Evolutionary conservation across 495 filamentous ascomycete species (phyloP).

Genomic region (Tuber borchii): DNA sequence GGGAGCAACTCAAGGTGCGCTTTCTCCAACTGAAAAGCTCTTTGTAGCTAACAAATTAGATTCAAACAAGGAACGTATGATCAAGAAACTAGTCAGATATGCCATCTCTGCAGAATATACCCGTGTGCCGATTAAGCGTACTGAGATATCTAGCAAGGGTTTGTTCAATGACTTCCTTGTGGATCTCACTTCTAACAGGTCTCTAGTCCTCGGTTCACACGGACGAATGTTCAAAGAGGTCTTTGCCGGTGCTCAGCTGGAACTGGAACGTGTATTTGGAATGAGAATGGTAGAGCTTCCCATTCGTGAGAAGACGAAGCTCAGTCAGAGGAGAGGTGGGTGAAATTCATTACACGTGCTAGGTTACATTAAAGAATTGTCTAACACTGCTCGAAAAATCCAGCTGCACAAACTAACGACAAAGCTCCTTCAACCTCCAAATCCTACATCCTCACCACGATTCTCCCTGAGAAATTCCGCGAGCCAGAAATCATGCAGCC

Average conservation of each 20-base stretch:
- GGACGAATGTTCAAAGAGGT: constrained; percentile 60
- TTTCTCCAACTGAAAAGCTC: background rate
- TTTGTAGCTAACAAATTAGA: constrained; percentile 14
- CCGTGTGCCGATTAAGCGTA: constrained; percentile 66
- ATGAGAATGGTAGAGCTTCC: constrained; percentile 84
- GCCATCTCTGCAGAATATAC: constrained; percentile 82
- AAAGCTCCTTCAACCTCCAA: constrained; percentile 53
- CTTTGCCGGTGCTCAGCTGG: constrained; percentile 61
- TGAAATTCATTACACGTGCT: background rate
- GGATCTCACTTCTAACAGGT: constrained; percentile 14
- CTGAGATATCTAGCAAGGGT: constrained; percentile 71
- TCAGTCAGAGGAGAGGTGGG: constrained; percentile 65
- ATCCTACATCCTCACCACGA: constrained; percentile 67
- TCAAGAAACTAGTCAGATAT: constrained; percentile 86
- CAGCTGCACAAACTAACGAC: constrained; percentile 55
- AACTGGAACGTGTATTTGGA: constrained; percentile 62
- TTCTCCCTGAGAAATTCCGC: constrained; percentile 61
- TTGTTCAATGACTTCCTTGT: constrained; percentile 24
- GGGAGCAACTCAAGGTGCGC: constrained; percentile 12
- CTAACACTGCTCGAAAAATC: background rate
- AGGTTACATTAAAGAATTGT: background rate
- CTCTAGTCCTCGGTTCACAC: constrained; percentile 51
- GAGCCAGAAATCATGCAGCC: constrained; percentile 60
- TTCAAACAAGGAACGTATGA: constrained; percentile 56
- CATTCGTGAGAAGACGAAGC: constrained; percentile 65